These are phyloP conservation scores for Xylaria sp. DNA, from an alignment of 2,329 filamentous ascomycete species.

Conservation along the genomic window DNA sequence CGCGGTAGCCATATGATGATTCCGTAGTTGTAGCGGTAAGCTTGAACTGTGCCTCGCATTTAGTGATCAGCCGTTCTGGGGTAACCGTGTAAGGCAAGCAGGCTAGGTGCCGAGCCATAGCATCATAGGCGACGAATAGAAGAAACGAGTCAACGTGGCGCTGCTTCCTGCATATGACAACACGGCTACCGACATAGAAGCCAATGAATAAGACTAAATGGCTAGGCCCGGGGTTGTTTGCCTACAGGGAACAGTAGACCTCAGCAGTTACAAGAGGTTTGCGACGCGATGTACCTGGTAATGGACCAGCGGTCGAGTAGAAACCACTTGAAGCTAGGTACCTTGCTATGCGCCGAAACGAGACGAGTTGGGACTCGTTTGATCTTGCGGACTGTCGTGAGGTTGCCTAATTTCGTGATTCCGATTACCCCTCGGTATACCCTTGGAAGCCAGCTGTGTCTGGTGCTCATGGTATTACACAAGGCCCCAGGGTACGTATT, in stretches of 20 bases:
- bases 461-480: not conserved
- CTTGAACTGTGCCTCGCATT: not conserved
- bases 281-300: not conserved
- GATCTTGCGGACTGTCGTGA: not conserved
- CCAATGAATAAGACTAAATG: not conserved
- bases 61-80: not conserved
- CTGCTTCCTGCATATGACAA: not conserved
- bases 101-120: not conserved
- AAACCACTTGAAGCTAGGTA: too few relatives aligned
- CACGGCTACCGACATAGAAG: not conserved
- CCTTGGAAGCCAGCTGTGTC: too few relatives aligned
- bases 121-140: not conserved
- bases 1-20: not conserved
- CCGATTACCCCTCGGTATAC: too few relatives aligned
- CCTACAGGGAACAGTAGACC: not conserved
- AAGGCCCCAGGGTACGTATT: not conserved
- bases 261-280: not conserved
- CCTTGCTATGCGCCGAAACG: not conserved
- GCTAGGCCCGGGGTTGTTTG: not conserved
- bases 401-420: not conserved
- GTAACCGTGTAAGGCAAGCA: too few relatives aligned
- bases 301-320: not conserved
- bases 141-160: not conserved
- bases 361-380: not conserved
- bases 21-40: not conserved